Evolutionary conservation across 768 basidiomycete genomes (phyloP), one percentile per base, ranked within the genome.

Genomic region (Candolleomyces eurysporus): DNA sequence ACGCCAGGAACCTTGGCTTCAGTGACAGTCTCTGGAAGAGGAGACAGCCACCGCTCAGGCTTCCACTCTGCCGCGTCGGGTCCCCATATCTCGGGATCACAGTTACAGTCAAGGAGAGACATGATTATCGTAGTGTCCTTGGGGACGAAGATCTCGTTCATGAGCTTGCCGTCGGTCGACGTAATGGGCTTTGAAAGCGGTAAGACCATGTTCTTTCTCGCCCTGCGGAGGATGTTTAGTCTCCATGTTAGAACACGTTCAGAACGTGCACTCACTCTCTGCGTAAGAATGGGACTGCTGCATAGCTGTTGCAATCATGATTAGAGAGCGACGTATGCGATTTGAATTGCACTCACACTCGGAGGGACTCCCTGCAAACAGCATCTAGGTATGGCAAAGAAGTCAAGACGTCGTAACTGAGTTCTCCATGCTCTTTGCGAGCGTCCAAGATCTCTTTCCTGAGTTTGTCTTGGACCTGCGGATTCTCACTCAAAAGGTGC

Each of bases 141-240:
- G 0, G 77, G 77, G 14, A 84, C 64, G 2, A 70, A 55, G 14
- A 84, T 66, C 54, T 78, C 74, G 10, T 65, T 56, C 14, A 82
- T 71, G 5, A 72, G 66, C 21, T 66, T 60, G 8, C 81, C 81
- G 64, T 81, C 72, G 1, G 65, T 31, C 2, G 76, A 76, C 32
- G 62, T 61, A 45, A 84, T 66, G 0, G 80, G 78, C 5, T 64
- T 65, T 0, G 70, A 74, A 6, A 84, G 71, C 10, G 83, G 83
- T 2, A 84, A 66, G 8, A 80, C 59, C 17, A 67, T 65, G 57
- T 80, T 78, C 56, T 77, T 52, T 5, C 67, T 67, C 9, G 76
- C 62, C 4, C 81, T 82, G 57, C 17, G 57, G 26, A 4, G 17
- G 26, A 21, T 21, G 22, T 26, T 58, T 13, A 48, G 43, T 17